Conservation (phyloP, 768 basidiomycete genomes). For the Ramaria rubella region DNA sequence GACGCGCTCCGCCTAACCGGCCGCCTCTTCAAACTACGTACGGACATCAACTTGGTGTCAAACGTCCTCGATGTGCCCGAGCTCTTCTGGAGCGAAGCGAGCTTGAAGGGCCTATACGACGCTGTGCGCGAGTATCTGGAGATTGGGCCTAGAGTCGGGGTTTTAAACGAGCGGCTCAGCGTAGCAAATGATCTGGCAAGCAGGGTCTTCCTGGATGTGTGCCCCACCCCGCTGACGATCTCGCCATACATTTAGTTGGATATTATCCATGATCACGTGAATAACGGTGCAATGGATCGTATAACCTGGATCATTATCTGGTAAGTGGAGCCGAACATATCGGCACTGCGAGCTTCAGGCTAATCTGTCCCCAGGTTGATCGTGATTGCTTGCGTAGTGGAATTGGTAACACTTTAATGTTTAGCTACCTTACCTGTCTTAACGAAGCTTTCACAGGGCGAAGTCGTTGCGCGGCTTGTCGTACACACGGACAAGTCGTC, state of each 20-base stretch:
- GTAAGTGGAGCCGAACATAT: constrained; percentile 38
- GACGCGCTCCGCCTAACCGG: constrained; percentile 75
- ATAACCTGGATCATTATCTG: constrained; percentile 80
- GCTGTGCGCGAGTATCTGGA: constrained; percentile 95
- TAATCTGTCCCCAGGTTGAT: constrained; percentile 60
- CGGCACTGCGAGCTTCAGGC: constrained; percentile 20
- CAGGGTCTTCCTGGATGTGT: constrained; percentile 14
- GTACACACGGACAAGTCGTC: constrained; percentile 43
- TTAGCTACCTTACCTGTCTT: neutral
- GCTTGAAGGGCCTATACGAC: constrained; percentile 81
- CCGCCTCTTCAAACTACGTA: constrained; percentile 75
- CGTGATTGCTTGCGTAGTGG: constrained; percentile 83
- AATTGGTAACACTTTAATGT: constrained; percentile 46
- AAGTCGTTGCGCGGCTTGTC: constrained; percentile 69
- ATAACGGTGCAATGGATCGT: constrained; percentile 82
- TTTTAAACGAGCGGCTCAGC: constrained; percentile 80
- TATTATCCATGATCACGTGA: constrained; percentile 89
- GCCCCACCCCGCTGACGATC: neutral
- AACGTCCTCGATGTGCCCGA: constrained; percentile 93
- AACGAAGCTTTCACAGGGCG: constrained; percentile 43
- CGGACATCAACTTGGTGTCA: constrained; percentile 86
- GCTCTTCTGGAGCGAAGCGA: constrained; percentile 92
- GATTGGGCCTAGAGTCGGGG: constrained; percentile 73
- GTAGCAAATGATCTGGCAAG: constrained; percentile 85
- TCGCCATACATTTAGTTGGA: constrained; percentile 56